Evolutionary conservation across 2,329 filamentous ascomycete species (phyloP), one percentile per base, ranked within the genome.

Genomic region (Colletotrichum sp.): DNA sequence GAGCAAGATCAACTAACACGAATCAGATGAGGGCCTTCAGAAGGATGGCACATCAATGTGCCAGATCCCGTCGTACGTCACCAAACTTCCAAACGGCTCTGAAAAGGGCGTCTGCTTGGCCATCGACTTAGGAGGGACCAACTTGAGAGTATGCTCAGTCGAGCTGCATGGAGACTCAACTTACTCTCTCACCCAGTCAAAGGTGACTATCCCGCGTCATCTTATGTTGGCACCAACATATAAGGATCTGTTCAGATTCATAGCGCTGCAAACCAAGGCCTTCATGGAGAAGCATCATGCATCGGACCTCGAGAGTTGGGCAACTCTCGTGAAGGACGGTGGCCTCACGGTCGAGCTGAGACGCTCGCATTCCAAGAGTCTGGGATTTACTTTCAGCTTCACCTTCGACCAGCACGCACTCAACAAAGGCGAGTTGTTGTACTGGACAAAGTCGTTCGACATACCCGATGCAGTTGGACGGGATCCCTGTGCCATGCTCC

Each of bases 401-500:
- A 96, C 94, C n/a, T 96, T 95, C 84, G 78, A 81, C 13, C 81
- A 94, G 90, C 81, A 95, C 94, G 86, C 94, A 91, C 24, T 94
- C 94, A 65, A 89, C 93, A 81, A 91, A 81, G 94, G 94, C 59
- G 92, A 90, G 32, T 86, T 96, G 44, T 92, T 95, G 82, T 91
- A 94, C 77, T 96, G 94, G 94, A 95, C 94, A 55, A 96, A 96
- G 84, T 94, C 94, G 28, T 96, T 95, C 82, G 92, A 95, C 82
- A 95, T 96, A 78, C 87, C 90, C n/a, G 94, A 95, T 81, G 92
- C 94, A 0, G 86, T 96, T 55, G 94, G 94, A 63, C 90, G 94
- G 80, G 94, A 96, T 83, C 94, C 95, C 15, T 96, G 94, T 82
- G 89, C 88, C 55, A 86, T 96, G 80, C 87, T 96, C 34, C 94